Evolutionary conservation across 164 flowering plant species (phyloP).

Genomic region (Stephania cephalantha): DNA sequence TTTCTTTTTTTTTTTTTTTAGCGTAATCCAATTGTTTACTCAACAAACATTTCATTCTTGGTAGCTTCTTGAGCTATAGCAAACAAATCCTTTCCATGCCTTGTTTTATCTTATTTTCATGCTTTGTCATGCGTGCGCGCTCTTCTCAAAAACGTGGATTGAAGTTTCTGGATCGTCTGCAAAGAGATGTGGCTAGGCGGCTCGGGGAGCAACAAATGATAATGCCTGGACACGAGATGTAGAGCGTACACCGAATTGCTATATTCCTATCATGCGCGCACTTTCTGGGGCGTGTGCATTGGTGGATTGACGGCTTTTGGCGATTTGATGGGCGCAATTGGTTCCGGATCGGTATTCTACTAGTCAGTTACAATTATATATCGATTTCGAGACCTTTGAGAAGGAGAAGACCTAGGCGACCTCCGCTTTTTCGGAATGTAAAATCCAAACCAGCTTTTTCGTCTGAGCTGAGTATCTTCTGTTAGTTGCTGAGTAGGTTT

Average conservation of each 20-base stretch:
- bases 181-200: constrained; percentile 52
- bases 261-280: constrained; percentile 7
- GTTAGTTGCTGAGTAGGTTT: too few relatives aligned
- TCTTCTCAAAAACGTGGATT: constrained; percentile 75
- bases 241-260: constrained; percentile 5
- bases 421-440: background rate
- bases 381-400: constrained; percentile 10
- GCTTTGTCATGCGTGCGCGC: constrained; percentile 72
- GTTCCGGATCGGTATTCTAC: constrained; percentile 5
- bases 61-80: constrained; percentile 5
- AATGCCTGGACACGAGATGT: constrained; percentile 12
- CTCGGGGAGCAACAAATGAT: constrained; percentile 10
- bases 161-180: constrained; percentile 82
- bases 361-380: constrained; percentile 7
- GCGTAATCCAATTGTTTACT: background rate
- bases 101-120: constrained; percentile 60
- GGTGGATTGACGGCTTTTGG: constrained; percentile 11
- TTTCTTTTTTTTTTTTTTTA: background rate
- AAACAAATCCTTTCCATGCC: constrained; percentile 34
- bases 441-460: too few relatives aligned
- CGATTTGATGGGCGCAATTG: constrained; percentile 4
- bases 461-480: too few relatives aligned
- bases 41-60: background rate
- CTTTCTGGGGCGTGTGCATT: constrained; percentile 7
- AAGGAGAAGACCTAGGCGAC: constrained; percentile 6